Evolutionary conservation across 352 stramenopile species (phyloP).

Genomic region (Elongisporangium prolatum): DNA sequence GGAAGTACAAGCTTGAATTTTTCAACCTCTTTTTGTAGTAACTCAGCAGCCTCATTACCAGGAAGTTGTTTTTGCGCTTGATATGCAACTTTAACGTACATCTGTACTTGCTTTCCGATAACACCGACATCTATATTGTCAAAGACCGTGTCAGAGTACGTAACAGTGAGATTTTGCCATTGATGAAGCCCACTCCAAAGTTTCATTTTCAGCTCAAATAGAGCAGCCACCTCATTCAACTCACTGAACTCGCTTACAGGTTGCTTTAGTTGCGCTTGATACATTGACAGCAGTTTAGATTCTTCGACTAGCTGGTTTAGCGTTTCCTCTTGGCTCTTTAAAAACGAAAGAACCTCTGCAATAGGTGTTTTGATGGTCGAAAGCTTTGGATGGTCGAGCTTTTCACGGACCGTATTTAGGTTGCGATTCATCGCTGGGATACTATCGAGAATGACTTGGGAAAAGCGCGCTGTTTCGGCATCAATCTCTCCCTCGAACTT

Average conservation of each 20-base stretch:
- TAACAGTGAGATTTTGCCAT: constrained; percentile 76
- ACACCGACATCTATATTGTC: constrained; percentile 84
- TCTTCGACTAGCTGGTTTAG: constrained; percentile 76
- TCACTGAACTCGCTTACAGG: constrained; percentile 86
- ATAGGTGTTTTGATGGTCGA: constrained; percentile 73
- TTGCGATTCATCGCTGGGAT: constrained; percentile 72
- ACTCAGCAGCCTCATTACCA: constrained; percentile 76
- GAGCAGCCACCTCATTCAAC: constrained; percentile 79
- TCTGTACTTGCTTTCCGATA: constrained; percentile 88
- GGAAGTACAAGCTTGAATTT: constrained; percentile 88
- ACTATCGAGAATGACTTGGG: constrained; percentile 87
- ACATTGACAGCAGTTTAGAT: constrained; percentile 83
- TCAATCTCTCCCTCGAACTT: constrained; percentile 90
- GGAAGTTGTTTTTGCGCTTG: constrained; percentile 85
- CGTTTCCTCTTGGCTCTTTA: constrained; percentile 64
- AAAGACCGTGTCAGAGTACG: constrained; percentile 80
- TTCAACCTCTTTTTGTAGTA: constrained; percentile 84
- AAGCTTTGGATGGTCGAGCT: constrained; percentile 79
- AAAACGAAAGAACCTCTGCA: constrained; percentile 65
- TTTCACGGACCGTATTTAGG: constrained; percentile 69
- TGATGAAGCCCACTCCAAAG: constrained; percentile 86
- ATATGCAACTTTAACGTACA: constrained; percentile 85
- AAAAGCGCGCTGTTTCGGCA: constrained; percentile 89
- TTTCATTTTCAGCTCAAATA: constrained; percentile 90
- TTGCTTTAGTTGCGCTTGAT: constrained; percentile 87